These are phyloP conservation scores for Urostyla sp. DNA, from an alignment of 73 alveolate genomes.

Conservation along the genomic window DNA sequence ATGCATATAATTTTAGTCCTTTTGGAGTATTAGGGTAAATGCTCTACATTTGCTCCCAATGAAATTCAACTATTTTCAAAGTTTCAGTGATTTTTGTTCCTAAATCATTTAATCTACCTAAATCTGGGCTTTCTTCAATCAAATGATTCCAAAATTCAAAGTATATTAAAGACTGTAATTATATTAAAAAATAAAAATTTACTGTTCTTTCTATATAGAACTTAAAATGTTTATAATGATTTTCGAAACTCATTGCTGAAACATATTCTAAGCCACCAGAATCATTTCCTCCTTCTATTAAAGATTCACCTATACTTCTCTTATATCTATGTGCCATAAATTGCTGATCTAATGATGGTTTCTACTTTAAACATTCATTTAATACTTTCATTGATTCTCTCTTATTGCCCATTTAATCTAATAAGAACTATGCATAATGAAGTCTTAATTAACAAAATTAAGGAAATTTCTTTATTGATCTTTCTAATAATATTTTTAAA, in stretches of 20 bases:
- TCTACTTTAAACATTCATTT: slow-evolving; percentile 76
- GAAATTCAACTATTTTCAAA: slow-evolving; percentile 79
- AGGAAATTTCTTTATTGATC: slow-evolving; percentile 89
- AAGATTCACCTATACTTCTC: slow-evolving; percentile 75
- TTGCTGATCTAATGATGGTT: slow-evolving; percentile 92
- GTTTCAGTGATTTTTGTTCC: slow-evolving; percentile 85
- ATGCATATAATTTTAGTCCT: slow-evolving; percentile 84
- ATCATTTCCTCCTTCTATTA: slow-evolving; percentile 81
- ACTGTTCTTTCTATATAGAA: slow-evolving; percentile 77
- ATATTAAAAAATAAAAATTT: no score
- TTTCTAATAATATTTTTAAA: slow-evolving; percentile 82
- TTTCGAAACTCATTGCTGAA: slow-evolving; percentile 81
- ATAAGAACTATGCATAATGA: slow-evolving; percentile 84
- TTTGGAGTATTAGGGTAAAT: slow-evolving; percentile 82
- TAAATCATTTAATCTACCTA: slow-evolving; percentile 80
- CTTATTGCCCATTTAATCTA: slow-evolving; percentile 90
- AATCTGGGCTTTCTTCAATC: slow-evolving; percentile 87
- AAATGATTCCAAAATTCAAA: slow-evolving; percentile 92
- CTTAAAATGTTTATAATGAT: slow-evolving; percentile 80
- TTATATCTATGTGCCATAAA: slow-evolving; percentile 83
- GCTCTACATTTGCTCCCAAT: slow-evolving; percentile 86
- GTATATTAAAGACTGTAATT: slow-evolving; percentile 79
- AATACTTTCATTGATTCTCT: slow-evolving; percentile 87
- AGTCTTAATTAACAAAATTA: slow-evolving; percentile 82
- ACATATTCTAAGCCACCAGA: slow-evolving; percentile 88